Percentiles rank a stretch among this genome's conserved stretches.
Conservation (phyloP, 2,329 filamentous ascomycete genomes). For the Fusarium sp. region DNA sequence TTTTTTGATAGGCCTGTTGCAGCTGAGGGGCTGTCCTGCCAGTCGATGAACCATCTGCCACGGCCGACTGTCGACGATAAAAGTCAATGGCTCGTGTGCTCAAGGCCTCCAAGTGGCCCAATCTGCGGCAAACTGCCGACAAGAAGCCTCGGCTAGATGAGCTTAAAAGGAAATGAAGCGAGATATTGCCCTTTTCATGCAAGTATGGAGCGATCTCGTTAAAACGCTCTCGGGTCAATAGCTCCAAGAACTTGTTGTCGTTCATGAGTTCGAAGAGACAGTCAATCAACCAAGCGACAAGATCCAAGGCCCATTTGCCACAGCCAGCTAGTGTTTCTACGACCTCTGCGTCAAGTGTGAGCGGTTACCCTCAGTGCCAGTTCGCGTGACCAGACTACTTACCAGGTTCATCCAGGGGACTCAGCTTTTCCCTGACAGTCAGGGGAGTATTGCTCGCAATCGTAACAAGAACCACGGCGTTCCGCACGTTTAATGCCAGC, state of each 20-base stretch:
- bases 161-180: slow-evolving; percentile 75
- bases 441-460: slow-evolving; percentile 70
- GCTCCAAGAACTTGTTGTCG: slow-evolving; percentile 62
- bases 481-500: slow-evolving; percentile 79
- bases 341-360: slow-evolving; percentile 65
- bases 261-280: slow-evolving; percentile 67
- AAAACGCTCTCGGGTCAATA: slow-evolving; percentile 62
- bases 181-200: slow-evolving; percentile 66
- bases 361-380: background rate
- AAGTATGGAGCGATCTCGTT: slow-evolving; percentile 64
- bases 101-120: slow-evolving; percentile 67
- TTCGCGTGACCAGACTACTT: slow-evolving; percentile 22
- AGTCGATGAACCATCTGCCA: slow-evolving; percentile 52
- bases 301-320: slow-evolving; percentile 81
- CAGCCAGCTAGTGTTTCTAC: slow-evolving; percentile 79
- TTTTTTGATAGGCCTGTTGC: slow-evolving; percentile 66
- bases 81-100: slow-evolving; percentile 63
- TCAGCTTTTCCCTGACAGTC: slow-evolving; percentile 66
- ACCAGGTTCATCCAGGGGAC: slow-evolving; percentile 71
- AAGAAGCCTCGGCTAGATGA: slow-evolving; percentile 81
- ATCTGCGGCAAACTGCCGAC: slow-evolving; percentile 73
- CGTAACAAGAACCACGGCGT: slow-evolving; percentile 74
- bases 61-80: slow-evolving; percentile 60
- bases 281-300: slow-evolving; percentile 73
- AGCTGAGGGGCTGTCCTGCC: slow-evolving; percentile 61